Evolutionary conservation across 306 rosid species (phyloP), one percentile per base, ranked within the genome.

Genomic region (Benincasa hispida): DNA sequence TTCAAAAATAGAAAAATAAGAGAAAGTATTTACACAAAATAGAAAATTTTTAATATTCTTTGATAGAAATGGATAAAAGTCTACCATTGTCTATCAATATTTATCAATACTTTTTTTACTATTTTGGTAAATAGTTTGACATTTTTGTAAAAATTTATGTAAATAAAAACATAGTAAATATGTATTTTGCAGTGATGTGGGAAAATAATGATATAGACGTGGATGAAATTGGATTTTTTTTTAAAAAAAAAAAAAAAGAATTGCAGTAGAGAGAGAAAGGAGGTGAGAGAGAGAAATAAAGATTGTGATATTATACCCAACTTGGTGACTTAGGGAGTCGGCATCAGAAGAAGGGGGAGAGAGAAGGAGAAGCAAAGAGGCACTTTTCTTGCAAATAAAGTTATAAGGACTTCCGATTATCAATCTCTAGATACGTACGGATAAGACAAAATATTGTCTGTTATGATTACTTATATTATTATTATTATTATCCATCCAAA

Each of bases 351-450:
- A 63, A 13, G 45, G 17, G 42, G 3, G 28, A 66, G 72, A 62
- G 41, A 61, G 30, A 56, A 5, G 32, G 4, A 59, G 39, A 60
- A 60, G 67, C n/a, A 60, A 60, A 60, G 11, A 34, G 0, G 15
- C 70, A 63, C 70, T 63, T 63, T 63, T 63, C 51, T 66, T n/a
- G 30, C 51, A 66, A 66, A 37, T 37, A 66, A 62, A 62, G 69
- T 32, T 32, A 62, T 62, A 62, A 32, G 69, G 5, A 15, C 24
- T 21, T 22, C 2, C 2, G 6, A 2, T 39, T 67, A 67, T 67
- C 74, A 67, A 19, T 65, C 5, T 35, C 50, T n/a, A 11, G 48
- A 65, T 6, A 65, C n/a, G 72, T 65, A 37, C 72, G 72, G 50
- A 14, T 48, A 48, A 48, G 1, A 13, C 21, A 50, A 21, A 50